phyloP scores from a whole-genome alignment of 306 rosid genomes.

The Citrullus colocynthis region DNA sequence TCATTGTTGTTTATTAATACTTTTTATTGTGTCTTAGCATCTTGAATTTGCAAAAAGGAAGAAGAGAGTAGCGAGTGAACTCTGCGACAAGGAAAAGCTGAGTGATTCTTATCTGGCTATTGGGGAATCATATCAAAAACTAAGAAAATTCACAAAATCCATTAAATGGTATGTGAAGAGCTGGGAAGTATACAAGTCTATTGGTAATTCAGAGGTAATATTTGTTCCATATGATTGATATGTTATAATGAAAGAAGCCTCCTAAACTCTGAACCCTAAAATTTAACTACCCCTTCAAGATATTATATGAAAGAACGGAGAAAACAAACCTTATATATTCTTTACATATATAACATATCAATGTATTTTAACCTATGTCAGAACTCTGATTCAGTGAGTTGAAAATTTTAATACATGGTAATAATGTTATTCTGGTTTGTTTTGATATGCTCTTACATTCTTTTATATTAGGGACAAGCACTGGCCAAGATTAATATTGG shows the following conservation, averaged over 20 bases:
- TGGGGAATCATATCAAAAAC: conserved; percentile 77
- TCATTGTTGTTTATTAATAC: not conserved
- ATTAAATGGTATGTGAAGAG: conserved; percentile 74
- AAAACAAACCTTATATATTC: not conserved
- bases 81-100: conserved; percentile 61
- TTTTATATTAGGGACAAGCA: conserved; percentile 64
- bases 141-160: conserved; percentile 56
- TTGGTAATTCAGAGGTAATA: conserved; percentile 71
- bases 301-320: not conserved
- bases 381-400: not conserved
- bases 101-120: conserved; percentile 55
- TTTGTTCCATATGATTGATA: conserved; percentile 3
- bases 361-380: not conserved
- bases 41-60: conserved; percentile 67
- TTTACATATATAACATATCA: not conserved
- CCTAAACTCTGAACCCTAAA: not conserved
- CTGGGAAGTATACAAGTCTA: conserved; percentile 51
- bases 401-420: not conserved
- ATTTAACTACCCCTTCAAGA: no score
- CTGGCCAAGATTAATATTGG: conserved; percentile 57
- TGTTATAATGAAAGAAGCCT: not conserved
- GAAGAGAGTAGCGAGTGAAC: conserved; percentile 52
- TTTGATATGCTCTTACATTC: conserved; percentile 16
- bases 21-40: conserved; percentile 32
- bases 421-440: not conserved